phyloP scores from a whole-genome alignment of 257 asterid species.

The Jaltomata sinuosa region DNA sequence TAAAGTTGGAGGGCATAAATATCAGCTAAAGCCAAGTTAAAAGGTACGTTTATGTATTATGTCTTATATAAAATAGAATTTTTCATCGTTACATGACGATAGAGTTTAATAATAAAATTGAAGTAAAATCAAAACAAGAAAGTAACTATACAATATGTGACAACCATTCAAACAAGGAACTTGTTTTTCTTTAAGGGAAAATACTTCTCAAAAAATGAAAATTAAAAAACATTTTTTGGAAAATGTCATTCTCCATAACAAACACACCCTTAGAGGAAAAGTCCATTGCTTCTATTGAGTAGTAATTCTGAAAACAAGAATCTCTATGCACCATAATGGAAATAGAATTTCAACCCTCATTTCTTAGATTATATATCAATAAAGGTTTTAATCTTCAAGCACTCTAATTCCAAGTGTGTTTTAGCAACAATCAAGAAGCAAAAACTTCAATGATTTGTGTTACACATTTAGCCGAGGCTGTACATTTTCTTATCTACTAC shows the following conservation, averaged over 20 bases:
- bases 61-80: too few species aligned
- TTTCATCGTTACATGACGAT: too few species aligned
- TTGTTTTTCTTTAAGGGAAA: too few species aligned
- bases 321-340: neutral
- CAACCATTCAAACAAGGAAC: too few species aligned
- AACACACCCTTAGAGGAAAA: neutral
- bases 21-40: too few species aligned
- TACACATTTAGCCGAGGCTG: neutral
- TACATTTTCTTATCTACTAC: neutral
- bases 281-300: neutral
- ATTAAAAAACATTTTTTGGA: neutral
- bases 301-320: neutral
- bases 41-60: too few species aligned
- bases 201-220: neutral
- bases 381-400: neutral
- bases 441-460: neutral
- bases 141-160: too few species aligned
- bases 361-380: neutral
- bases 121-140: too few species aligned
- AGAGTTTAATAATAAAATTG: too few species aligned
- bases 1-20: too few species aligned
- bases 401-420: neutral
- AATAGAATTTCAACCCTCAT: neutral
- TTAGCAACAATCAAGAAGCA: neutral
- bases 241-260: too few species aligned